Conservation (phyloP, 495 filamentous ascomycete species). For the Hypoxylon subgilvum region DNA sequence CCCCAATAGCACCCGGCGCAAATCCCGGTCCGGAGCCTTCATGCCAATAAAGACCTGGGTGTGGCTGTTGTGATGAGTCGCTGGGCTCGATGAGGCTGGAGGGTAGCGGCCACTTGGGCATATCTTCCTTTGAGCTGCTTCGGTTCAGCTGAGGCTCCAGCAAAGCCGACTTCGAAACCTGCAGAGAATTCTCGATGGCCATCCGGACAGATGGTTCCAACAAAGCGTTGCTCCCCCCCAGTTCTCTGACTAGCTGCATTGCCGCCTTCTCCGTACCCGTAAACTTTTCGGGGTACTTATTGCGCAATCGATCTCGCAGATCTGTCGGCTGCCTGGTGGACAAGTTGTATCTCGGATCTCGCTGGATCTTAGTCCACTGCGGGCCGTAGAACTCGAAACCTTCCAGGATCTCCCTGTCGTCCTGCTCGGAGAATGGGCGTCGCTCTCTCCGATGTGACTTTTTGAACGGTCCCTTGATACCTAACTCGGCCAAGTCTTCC, state of each 20-base stretch:
- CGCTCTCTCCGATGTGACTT: constrained; percentile 61
- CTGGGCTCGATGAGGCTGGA: constrained; percentile 39
- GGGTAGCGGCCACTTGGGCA: constrained; percentile 42
- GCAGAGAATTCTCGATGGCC: constrained; percentile 43
- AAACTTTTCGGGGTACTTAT: constrained; percentile 72
- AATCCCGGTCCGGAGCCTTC: constrained; percentile 36
- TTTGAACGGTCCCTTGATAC: constrained; percentile 61
- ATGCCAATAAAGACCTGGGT: constrained; percentile 27
- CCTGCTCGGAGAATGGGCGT: constrained; percentile 71
- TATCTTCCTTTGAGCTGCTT: constrained; percentile 50
- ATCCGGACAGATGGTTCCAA: constrained; percentile 52
- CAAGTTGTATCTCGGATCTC: constrained; percentile 71
- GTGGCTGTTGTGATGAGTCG: constrained; percentile 39
- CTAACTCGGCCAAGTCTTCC: constrained; percentile 62
- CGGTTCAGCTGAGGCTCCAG: constrained; percentile 49
- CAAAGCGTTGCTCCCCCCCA: constrained; percentile 34
- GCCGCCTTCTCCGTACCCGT: constrained; percentile 61
- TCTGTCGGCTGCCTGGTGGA: constrained; percentile 74
- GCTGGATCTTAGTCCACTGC: constrained; percentile 79
- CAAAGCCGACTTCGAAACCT: constrained; percentile 37
- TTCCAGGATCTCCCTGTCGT: constrained; percentile 77
- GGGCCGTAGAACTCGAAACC: constrained; percentile 79
- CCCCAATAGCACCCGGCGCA: constrained; percentile 37
- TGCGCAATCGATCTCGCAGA: constrained; percentile 80
- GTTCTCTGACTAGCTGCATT: constrained; percentile 50